phyloP scores from a whole-genome alignment of 2,329 filamentous ascomycete genomes.

The Beauveria varroae region DNA sequence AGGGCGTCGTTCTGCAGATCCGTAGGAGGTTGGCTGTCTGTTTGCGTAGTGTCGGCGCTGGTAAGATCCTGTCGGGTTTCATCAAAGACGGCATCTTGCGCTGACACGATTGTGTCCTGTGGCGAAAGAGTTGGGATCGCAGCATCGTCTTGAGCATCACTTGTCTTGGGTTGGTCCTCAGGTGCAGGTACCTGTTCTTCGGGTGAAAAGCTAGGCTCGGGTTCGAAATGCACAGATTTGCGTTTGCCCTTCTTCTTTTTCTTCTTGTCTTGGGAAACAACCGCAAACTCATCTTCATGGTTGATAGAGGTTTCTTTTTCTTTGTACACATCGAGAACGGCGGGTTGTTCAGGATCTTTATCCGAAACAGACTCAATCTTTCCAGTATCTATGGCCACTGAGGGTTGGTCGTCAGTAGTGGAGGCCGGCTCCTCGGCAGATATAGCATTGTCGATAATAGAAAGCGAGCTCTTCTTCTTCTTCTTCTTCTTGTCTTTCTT shows the following conservation, averaged over 20 bases:
- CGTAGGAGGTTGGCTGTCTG: constrained; percentile 17
- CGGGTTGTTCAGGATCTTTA: not conserved
- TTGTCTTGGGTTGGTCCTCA: not conserved
- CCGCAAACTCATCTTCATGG: constrained; percentile 5
- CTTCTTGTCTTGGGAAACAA: constrained; percentile 12
- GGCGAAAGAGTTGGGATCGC: constrained; percentile 14
- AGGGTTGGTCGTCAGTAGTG: not conserved
- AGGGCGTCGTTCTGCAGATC: constrained; percentile 13
- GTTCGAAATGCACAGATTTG: constrained; percentile 17
- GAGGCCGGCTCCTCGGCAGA: not conserved
- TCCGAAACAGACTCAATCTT: not conserved
- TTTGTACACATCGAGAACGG: not conserved
- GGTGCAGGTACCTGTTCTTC: not conserved
- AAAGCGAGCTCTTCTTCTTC: constrained; percentile 17
- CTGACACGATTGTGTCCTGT: constrained; percentile 24
- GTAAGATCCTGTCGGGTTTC: constrained; percentile 19
- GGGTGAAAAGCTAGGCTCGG: constrained; percentile 3
- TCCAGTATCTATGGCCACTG: not conserved
- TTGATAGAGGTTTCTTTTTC: not conserved
- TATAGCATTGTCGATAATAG: constrained; percentile 7
- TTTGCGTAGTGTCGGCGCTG: constrained; percentile 18
- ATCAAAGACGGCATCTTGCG: constrained; percentile 21
- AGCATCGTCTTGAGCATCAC: constrained; percentile 3
- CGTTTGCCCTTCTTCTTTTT: constrained; percentile 15
- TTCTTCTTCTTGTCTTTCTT: constrained; percentile 23